Conservation (phyloP, 148 eudicot species). For the Chenopodium formosanum region DNA sequence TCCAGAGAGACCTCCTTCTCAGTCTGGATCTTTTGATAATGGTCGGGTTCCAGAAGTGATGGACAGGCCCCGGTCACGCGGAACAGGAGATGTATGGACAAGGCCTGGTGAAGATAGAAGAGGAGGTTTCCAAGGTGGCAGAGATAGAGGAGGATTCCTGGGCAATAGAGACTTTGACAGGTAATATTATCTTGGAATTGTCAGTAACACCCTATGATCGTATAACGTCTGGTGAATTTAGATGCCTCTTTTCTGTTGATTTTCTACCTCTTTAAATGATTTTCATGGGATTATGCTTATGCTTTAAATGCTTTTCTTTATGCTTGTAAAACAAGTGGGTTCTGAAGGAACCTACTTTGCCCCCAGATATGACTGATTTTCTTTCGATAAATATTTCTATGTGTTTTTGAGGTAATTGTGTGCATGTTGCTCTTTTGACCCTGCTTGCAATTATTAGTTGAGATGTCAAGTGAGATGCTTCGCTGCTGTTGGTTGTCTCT, state of each 20-base stretch:
- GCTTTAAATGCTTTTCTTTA: neutral
- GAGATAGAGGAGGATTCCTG: constrained; percentile 76
- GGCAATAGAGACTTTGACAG: constrained; percentile 66
- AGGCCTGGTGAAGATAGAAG: constrained; percentile 73
- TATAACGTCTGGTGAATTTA: neutral
- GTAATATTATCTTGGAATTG: constrained; percentile 35
- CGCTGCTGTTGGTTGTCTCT: neutral
- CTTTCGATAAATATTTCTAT: neutral
- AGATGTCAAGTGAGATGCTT: neutral
- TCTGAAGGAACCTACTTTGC: neutral
- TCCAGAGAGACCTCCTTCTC: constrained; percentile 47
- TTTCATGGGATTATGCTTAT: neutral
- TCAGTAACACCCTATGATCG: neutral
- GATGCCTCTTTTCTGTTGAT: neutral
- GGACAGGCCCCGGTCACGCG: constrained; percentile 90
- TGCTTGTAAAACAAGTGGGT: neutral
- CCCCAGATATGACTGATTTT: neutral
- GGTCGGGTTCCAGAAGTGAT: constrained; percentile 46
- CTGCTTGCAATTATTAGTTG: neutral
- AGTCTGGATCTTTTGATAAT: constrained; percentile 55
- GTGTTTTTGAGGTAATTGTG: neutral
- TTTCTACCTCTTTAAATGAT: neutral
- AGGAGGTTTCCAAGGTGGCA: constrained; percentile 57
- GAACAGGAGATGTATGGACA: constrained; percentile 59
- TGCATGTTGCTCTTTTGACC: neutral